Percentiles rank a stretch among this genome's conserved stretches.
Conservation (phyloP, 177 flowering plant genomes). For the Tripterygium wilfordii region DNA sequence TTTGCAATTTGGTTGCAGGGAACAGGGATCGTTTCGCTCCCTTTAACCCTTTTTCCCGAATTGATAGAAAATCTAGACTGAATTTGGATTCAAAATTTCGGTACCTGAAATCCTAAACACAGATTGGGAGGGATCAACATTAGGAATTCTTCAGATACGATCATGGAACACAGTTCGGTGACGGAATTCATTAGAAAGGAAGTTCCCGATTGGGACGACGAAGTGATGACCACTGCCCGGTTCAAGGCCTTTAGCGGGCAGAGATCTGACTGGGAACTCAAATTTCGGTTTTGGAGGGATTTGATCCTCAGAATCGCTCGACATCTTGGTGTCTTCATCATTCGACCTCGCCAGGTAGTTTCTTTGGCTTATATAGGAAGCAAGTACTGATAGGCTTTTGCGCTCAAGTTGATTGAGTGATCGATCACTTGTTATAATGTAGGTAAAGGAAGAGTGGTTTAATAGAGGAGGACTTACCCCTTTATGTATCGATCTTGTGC, state of each 20-base stretch:
- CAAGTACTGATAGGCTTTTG: no score
- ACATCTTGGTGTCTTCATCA: slow-evolving; percentile 46
- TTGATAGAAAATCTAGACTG: no score
- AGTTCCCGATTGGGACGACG: slow-evolving; percentile 88
- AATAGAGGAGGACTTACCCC: slow-evolving; percentile 66
- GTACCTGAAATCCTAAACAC: no score
- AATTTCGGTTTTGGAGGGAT: slow-evolving; percentile 66
- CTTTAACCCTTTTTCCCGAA: no score
- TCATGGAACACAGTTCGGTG: slow-evolving; percentile 11
- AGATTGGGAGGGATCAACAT: no score
- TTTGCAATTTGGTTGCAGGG: no score
- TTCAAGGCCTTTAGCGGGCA: slow-evolving; percentile 94
- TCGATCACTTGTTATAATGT: no score
- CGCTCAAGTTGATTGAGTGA: no score
- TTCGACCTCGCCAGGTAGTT: slow-evolving; percentile 44
- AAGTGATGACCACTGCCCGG: slow-evolving; percentile 45
- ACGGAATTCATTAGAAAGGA: slow-evolving; percentile 38
- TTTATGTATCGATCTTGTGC: slow-evolving; percentile 69
- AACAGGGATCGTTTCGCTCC: no score
- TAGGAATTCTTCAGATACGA: no score
- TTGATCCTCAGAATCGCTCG: slow-evolving; percentile 63
- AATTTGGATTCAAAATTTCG: no score
- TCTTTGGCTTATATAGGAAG: no score
- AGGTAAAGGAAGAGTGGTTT: slow-evolving; percentile 69
- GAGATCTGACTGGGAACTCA: slow-evolving; percentile 80